Evolutionary conservation across 116 monocot genomes (phyloP).

Genomic region (Phalaenopsis hybrid): DNA sequence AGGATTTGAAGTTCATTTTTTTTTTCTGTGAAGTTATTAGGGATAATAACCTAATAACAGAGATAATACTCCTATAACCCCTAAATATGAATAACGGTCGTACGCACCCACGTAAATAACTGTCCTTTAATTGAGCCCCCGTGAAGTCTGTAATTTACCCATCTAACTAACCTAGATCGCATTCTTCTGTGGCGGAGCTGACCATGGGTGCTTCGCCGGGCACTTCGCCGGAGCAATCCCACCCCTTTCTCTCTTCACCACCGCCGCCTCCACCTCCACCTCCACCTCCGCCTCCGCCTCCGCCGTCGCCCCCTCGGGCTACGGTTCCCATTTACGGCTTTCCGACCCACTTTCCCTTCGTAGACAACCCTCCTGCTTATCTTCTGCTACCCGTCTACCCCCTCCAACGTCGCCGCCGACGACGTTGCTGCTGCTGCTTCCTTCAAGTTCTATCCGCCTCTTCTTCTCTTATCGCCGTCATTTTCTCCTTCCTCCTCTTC

Average conservation of each 20-base stretch:
- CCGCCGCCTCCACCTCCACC: not conserved
- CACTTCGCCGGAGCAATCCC: slow-evolving; percentile 10
- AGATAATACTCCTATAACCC: too few species aligned
- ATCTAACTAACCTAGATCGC: not conserved
- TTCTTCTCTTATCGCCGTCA: slow-evolving; percentile 10
- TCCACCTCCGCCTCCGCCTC: too few species aligned
- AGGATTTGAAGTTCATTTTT: too few species aligned
- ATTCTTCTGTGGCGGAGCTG: not conserved
- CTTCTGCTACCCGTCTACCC: slow-evolving; percentile 10
- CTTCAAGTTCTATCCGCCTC: slow-evolving; percentile 6
- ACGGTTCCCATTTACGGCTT: slow-evolving; percentile 24
- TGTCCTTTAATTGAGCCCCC: too few species aligned
- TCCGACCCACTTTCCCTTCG: not conserved
- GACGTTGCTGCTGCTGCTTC: not conserved
- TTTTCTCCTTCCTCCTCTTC: slow-evolving; percentile 5
- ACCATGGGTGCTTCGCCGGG: slow-evolving; percentile 2
- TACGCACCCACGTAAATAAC: too few species aligned
- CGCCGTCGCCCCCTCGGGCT: not conserved
- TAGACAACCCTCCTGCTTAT: not conserved
- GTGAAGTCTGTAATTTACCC: too few species aligned
- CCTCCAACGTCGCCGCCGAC: not conserved
- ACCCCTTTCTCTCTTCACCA: slow-evolving; percentile 15
- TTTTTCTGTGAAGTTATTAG: too few species aligned
- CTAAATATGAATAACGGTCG: too few species aligned
- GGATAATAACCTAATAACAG: too few species aligned